Base-by-base conservation (phyloP, 805 yeast species). In the Ogataea salicorniae region DNA sequence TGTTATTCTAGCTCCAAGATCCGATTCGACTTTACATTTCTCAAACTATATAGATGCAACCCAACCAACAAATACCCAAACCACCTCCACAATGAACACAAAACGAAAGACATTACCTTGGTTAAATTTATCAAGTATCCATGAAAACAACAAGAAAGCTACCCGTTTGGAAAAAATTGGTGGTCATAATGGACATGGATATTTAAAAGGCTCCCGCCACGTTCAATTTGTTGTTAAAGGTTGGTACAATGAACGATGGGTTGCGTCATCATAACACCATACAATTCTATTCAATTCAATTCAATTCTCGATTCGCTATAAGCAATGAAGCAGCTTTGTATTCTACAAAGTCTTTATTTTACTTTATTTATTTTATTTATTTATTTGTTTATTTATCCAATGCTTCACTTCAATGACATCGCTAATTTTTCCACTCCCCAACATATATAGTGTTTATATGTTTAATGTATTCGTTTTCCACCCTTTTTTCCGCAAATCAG, bases 1-100 rank as follows among this genome's bases (percentile, higher is more conserved):
- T 36, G 78, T 79, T 5, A 70, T 79, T 2, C 61, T 81, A 23
- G 73, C 74, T 3, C 83, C 84, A 22, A 64, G 84, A 44, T 45
- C 51, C 1, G 84, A 80, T 42, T 35, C 40, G 3, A 39, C 37
- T 5, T 17, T 22, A 14, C 18, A 33, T 11, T 35, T 36, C 5
- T 38, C 43, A 15, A 45, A 48, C 17, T 50, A 43, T 37, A 44
- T 43, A 9, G 13, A 17, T 18, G 33, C 4, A 5, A 16, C 16
- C 7, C n/a, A 34, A 22, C 13, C 37, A 9, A 34, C 2, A 26
- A 9, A 34, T 34, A 42, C 20, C 23, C 34, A 35, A 37, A 3
- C 33, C 11, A 8, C 17, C 6, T 14, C 29, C 29, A 14, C 20
- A 4, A 18, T 6, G 9, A 33, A 11, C 23, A 37, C 22, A 42